A percentile compares a stretch with the other conserved stretches of the same genome.
Evolutionary conservation across 352 stramenopile species (phyloP).

Genomic region (Lagenidium giganteum): DNA sequence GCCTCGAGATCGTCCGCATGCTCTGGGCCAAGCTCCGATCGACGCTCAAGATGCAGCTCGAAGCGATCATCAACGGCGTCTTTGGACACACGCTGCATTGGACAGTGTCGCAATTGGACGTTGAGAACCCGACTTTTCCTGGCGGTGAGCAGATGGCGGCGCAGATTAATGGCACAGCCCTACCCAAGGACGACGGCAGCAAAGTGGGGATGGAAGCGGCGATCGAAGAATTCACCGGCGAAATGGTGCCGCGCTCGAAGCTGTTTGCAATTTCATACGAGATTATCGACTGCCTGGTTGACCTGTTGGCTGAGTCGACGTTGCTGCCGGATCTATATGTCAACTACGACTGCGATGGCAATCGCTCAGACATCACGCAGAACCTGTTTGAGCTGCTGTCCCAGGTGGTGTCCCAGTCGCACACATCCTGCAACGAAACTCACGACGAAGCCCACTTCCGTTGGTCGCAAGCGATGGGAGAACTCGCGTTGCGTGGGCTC

Average conservation of each 20-base stretch:
- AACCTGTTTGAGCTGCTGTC: slow-evolving; percentile 96
- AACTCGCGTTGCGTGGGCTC: slow-evolving; percentile 59
- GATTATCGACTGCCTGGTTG: slow-evolving; percentile 90
- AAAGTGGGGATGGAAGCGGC: slow-evolving; percentile 35
- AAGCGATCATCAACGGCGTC: slow-evolving; percentile 67
- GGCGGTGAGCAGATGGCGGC: slow-evolving; percentile 21
- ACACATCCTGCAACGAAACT: slow-evolving; percentile 60
- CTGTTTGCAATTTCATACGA: slow-evolving; percentile 68
- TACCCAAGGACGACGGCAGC: not conserved
- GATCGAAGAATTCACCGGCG: slow-evolving; percentile 57
- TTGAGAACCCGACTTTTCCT: slow-evolving; percentile 54
- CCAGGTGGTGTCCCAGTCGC: slow-evolving; percentile 59
- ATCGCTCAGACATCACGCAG: slow-evolving; percentile 86
- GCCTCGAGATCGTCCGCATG: slow-evolving; percentile 56
- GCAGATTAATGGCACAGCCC: not conserved
- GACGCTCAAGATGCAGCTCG: slow-evolving; percentile 76
- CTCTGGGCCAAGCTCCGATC: slow-evolving; percentile 74
- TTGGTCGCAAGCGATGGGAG: slow-evolving; percentile 61
- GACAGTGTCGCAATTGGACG: slow-evolving; percentile 56
- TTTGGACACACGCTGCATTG: slow-evolving; percentile 71
- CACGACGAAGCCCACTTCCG: slow-evolving; percentile 67
- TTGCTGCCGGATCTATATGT: slow-evolving; percentile 97
- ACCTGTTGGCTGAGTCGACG: slow-evolving; percentile 94
- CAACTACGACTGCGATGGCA: slow-evolving; percentile 99
- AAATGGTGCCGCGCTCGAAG: slow-evolving; percentile 39